Evolutionary conservation across 495 filamentous ascomycete genomes (phyloP), one percentile per base, ranked within the genome.

Genomic region (Cercophora scortea): DNA sequence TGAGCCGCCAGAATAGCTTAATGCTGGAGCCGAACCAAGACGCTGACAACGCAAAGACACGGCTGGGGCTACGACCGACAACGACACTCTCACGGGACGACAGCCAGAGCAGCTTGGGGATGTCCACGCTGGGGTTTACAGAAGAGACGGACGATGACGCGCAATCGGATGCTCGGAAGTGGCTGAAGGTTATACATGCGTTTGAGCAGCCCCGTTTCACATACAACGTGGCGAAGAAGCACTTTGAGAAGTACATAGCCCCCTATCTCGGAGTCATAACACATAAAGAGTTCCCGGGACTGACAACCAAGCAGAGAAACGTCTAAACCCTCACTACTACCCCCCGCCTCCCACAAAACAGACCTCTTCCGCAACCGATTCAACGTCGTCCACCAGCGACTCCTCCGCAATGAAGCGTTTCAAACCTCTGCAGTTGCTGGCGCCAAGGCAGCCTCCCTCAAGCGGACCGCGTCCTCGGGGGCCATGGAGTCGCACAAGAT

Each of bases 321-420:
- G 11, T 77, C 77, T 15, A 85, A 83, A 52, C 84, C 90, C 13
- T 85, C 87, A 0, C 67, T 96, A 35, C 81, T 97, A 50, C 90
- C 93, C 0, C 73, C 82, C 1, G 83, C 89, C 17, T 80, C 85
- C 5, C 85, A 88, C 58, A 95, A 95, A 59, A 95, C 88, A 8
- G 70, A 82, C 10, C 70, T 95, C 42, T 96, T 96, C 69, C 81
- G 90, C 44, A 88, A 95, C 63, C 78, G 91, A 43, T 95, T 92
- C 64, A 85, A 95, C 56, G 73, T 96, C 38, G 81, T 97, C 32
- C 87, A 96, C 62, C 90, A 96, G 60, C 82, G 94, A 6, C 78
- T 97, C 12, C 76, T 97, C 11, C 84, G 93, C 34, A 96, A 96
- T 63, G 92, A 96, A 62, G 81, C 88, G 8, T 98, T 97, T 59